Conservation (phyloP, 208 protist species). For the Angomonas desouzai region DNA sequence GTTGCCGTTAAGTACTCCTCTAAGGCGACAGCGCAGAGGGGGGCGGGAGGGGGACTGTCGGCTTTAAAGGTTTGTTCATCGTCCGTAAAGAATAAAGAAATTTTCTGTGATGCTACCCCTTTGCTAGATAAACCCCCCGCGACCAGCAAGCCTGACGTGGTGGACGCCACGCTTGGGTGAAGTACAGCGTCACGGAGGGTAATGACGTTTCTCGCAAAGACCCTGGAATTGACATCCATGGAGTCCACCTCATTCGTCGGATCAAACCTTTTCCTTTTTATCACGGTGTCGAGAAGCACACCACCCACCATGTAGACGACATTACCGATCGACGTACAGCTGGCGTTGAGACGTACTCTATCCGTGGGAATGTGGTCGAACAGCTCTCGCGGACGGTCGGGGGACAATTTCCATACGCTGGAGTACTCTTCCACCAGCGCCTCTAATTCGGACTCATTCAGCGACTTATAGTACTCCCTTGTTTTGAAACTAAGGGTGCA, state of each 20-base stretch:
- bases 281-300: background rate
- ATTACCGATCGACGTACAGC: constrained; percentile 16
- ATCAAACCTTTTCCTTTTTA: background rate
- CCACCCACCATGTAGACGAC: constrained; percentile 20
- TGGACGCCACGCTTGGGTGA: constrained; percentile 1
- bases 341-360: constrained; percentile 17
- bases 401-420: background rate
- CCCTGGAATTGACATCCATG: constrained; percentile 2
- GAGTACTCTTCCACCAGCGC: background rate
- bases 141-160: background rate
- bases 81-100: background rate
- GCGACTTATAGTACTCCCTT: background rate
- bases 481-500: background rate
- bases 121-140: background rate
- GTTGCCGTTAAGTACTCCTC: background rate
- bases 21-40: background rate
- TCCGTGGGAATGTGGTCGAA: constrained; percentile 13
- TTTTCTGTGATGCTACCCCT: background rate
- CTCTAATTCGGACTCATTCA: background rate
- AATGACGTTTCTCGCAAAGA: background rate
- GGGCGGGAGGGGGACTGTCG: background rate
- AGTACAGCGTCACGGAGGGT: background rate
- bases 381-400: constrained; percentile 9
- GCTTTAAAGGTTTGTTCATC: background rate
- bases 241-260: constrained; percentile 5